A percentile compares a stretch with the other conserved stretches of the same genome.
Conservation (phyloP, 2,329 filamentous ascomycete genomes). For the Fusarium sp. region DNA sequence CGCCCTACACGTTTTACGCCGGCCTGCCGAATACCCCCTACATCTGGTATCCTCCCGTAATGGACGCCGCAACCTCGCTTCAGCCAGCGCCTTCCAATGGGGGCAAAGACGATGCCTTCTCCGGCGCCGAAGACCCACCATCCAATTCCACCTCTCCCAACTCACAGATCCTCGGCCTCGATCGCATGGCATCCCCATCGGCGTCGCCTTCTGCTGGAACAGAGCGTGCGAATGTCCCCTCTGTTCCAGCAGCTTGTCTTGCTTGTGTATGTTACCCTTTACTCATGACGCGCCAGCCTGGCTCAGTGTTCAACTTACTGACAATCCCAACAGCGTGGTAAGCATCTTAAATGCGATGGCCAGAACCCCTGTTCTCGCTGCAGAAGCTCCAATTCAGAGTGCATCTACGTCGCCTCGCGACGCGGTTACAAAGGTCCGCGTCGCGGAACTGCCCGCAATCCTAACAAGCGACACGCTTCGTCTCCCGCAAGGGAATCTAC, state of each 20-base stretch:
- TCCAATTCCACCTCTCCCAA: constrained; percentile 42
- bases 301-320: background rate
- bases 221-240: constrained; percentile 49
- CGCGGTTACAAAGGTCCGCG: constrained; percentile 73
- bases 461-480: constrained; percentile 60
- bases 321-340: constrained; percentile 55
- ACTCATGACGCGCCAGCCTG: background rate
- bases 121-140: constrained; percentile 26
- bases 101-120: constrained; percentile 29
- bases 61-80: constrained; percentile 21
- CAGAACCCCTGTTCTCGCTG: constrained; percentile 74
- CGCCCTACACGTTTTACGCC: constrained; percentile 34
- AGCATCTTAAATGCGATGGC: constrained; percentile 81
- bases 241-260: constrained; percentile 60
- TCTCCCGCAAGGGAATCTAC: constrained; percentile 44
- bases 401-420: constrained; percentile 75
- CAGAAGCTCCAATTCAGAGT: constrained; percentile 63
- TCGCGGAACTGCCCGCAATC: constrained; percentile 52
- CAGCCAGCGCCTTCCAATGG: constrained; percentile 6
- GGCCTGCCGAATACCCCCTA: constrained; percentile 13
- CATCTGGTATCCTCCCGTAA: constrained; percentile 33
- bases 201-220: constrained; percentile 34
- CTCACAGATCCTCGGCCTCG: constrained; percentile 25
- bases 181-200: constrained; percentile 25
- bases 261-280: constrained; percentile 58